Evolutionary conservation across 164 flowering plant species (phyloP), one percentile per base, ranked within the genome.

Genomic region (Vitis cinerea): DNA sequence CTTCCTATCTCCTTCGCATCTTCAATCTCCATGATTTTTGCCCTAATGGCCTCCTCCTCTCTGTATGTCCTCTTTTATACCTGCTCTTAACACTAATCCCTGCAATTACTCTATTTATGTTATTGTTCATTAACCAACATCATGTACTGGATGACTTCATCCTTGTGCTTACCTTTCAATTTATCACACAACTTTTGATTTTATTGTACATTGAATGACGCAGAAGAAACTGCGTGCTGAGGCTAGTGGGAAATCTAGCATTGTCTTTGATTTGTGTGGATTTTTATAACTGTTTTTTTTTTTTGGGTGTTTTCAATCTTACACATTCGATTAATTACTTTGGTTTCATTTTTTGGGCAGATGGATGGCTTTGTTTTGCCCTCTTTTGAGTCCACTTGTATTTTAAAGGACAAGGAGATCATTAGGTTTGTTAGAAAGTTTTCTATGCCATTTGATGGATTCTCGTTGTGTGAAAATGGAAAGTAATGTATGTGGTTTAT

Each of bases 301-400:
- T 19, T 63, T 55, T 13, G 13, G 9, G 59, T 52, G 13, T 47
- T 50, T 37, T 9, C 29, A 29, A 61, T 37, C 14, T 55, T 44
- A 10, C 8, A 16, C 17, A 7, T 53, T 51, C 14, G 8, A 31
- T 47, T 16, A 19, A 9, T 30, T 71, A 15, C 47, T 6, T 59
- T 2, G 8, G 13, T 15, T 56, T 14, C 27, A 16, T 71, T 69
- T 74, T 75, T 12, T 64, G 78, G 47, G 83, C 85, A 96, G 99
- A 85, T 93, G 90, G 97, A 94, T 75, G 98, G 91, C n/a, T 93
- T 85, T 83, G 90, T 80, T 29, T 66, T 96, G 48, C 98, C 98
- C 1, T 74, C 84, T 3, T 93, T 91, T 70, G 99, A 90, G 71
- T 91, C 99, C 1, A 86, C 85, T 16, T 61, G 59, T 27, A 80